Evolutionary conservation across 768 basidiomycete genomes (phyloP).

Genomic region (Saitozyma podzolica): DNA sequence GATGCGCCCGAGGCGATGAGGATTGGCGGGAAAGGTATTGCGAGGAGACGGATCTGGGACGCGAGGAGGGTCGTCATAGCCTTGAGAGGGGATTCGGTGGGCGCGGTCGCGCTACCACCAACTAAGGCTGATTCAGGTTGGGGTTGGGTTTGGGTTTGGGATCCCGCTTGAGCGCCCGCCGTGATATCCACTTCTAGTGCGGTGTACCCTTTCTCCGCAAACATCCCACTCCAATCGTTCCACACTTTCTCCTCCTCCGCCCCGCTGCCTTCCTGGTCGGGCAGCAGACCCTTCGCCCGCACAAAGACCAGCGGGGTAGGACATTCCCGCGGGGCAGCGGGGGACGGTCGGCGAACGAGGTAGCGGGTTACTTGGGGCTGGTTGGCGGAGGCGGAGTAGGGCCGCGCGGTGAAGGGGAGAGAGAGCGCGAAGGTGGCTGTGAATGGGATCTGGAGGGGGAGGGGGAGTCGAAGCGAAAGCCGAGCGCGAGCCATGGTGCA

Average conservation of each 20-base stretch:
- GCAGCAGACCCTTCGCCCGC: constrained; percentile 25
- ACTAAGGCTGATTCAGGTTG: neutral
- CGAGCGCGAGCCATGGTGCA: no score
- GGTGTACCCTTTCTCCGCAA: constrained; percentile 50
- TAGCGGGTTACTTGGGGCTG: constrained; percentile 21
- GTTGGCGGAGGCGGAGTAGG: constrained; percentile 1
- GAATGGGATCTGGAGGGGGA: neutral
- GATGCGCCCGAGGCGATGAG: constrained; percentile 34
- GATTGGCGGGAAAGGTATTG: constrained; percentile 51
- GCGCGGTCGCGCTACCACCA: constrained; percentile 3
- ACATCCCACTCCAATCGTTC: constrained; percentile 46
- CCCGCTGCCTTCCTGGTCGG: neutral
- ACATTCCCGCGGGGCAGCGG: constrained; percentile 35
- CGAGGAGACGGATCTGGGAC: constrained; percentile 44
- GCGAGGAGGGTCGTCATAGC: constrained; percentile 33
- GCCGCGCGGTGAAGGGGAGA: neutral
- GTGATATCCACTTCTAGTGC: constrained; percentile 48
- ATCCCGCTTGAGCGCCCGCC: constrained; percentile 1
- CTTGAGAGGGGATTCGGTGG: constrained; percentile 1
- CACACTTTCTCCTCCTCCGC: constrained; percentile 18
- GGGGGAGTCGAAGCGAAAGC: no score
- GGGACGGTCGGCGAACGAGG: constrained; percentile 32
- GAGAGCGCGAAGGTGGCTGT: neutral
- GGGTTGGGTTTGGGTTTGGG: neutral
- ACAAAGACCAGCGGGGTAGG: constrained; percentile 45